These are phyloP conservation scores for Terana coerulea DNA, from an alignment of 768 basidiomycete species.

Conservation along the genomic window DNA sequence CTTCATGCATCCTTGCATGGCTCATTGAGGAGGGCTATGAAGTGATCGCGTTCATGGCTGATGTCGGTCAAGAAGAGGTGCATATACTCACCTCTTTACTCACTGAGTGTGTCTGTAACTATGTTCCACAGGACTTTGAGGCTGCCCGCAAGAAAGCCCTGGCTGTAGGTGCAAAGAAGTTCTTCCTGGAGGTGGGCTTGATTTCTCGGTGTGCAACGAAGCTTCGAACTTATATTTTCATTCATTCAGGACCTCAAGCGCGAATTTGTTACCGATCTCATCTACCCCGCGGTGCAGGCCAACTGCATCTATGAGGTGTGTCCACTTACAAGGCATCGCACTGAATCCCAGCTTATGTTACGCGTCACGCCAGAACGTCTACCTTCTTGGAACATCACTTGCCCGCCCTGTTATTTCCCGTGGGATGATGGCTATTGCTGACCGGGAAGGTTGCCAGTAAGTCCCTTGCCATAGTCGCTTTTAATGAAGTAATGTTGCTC, in stretches of 20 bases:
- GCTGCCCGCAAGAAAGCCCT: conserved; percentile 90
- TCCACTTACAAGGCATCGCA: not conserved
- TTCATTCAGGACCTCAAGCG: conserved; percentile 77
- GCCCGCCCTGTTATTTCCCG: conserved; percentile 98
- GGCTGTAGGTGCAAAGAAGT: conserved; percentile 91
- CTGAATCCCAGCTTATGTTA: not conserved
- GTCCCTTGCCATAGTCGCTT: conserved; percentile 27
- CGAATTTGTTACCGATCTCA: conserved; percentile 94
- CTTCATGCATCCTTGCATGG: conserved; percentile 99
- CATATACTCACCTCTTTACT: conserved; percentile 8
- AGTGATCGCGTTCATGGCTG: conserved; percentile 95
- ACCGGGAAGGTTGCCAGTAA: conserved; percentile 92
- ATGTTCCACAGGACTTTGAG: conserved; percentile 71
- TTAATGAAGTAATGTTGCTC: not conserved
- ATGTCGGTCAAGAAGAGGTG: conserved; percentile 90
- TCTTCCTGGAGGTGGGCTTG: conserved; percentile 75
- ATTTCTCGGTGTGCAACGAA: not conserved
- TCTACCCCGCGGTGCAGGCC: conserved; percentile 97
- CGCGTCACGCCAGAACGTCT: conserved; percentile 66
- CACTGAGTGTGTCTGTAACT: not conserved
- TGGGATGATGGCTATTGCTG: conserved; percentile 95
- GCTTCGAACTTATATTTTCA: not conserved
- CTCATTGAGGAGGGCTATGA: conserved; percentile 98
- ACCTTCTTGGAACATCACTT: conserved; percentile 95
- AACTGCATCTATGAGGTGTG: conserved; percentile 97